A percentile compares a stretch with the other conserved stretches of the same genome.
Evolutionary conservation across 164 flowering plant genomes (phyloP).

Genomic region (Liriodendron chinense): DNA sequence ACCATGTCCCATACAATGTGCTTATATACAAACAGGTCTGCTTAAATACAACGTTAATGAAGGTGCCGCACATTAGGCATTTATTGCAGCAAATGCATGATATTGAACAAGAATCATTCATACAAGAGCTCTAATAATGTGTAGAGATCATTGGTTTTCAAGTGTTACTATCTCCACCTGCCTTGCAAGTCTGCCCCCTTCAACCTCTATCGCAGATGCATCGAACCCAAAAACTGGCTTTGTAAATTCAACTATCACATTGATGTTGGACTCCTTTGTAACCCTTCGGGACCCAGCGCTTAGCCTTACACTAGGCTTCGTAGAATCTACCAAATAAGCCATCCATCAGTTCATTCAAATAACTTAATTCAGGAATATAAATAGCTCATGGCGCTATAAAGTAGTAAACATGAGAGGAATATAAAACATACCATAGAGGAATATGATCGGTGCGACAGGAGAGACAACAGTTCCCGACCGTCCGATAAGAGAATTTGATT

Average conservation of each 20-base stretch:
- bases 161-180: constrained; percentile 39
- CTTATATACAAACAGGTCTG: too few species aligned
- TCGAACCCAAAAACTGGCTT: constrained; percentile 61
- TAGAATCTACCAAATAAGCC: constrained; percentile 37
- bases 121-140: background rate
- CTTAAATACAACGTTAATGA: too few species aligned
- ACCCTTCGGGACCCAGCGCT: constrained; percentile 32
- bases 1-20: too few species aligned
- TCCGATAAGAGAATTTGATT: constrained; percentile 31
- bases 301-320: constrained; percentile 36
- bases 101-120: background rate
- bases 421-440: constrained; percentile 45
- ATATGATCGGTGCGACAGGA: constrained; percentile 33
- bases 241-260: constrained; percentile 51
- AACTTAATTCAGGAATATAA: background rate
- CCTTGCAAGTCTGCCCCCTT: constrained; percentile 60
- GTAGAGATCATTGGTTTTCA: background rate
- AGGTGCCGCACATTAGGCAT: background rate
- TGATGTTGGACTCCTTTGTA: constrained; percentile 36
- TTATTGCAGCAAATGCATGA: background rate
- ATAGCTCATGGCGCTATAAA: background rate
- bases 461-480: constrained; percentile 45
- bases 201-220: constrained; percentile 36
- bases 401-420: background rate
- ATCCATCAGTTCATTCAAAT: constrained; percentile 13